phyloP scores from a whole-genome alignment of 768 basidiomycete genomes.

The Pisolithus tinctorius region DNA sequence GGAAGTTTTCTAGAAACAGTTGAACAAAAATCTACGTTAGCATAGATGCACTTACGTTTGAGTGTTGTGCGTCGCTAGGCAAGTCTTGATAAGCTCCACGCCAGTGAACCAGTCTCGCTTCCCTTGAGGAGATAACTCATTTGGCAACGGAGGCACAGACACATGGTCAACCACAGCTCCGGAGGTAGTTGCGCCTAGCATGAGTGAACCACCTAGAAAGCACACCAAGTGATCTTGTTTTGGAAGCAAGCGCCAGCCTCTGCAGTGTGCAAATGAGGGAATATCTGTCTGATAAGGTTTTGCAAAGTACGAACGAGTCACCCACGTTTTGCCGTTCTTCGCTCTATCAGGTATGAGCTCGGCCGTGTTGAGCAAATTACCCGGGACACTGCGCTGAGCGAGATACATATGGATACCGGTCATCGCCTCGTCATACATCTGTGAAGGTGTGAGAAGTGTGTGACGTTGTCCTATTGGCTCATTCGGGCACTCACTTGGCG shows the following conservation, averaged over 20 bases:
- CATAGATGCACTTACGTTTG: slow-evolving; percentile 51
- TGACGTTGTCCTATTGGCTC: not conserved
- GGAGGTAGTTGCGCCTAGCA: slow-evolving; percentile 77
- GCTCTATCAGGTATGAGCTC: slow-evolving; percentile 64
- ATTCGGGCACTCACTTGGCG: slow-evolving; percentile 46
- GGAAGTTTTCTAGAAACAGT: slow-evolving; percentile 57
- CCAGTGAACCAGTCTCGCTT: slow-evolving; percentile 80
- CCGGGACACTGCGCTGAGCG: slow-evolving; percentile 52
- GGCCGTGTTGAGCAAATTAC: slow-evolving; percentile 68
- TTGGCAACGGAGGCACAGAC: slow-evolving; percentile 60
- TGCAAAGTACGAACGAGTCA: not conserved
- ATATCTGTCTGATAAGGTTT: slow-evolving; percentile 1
- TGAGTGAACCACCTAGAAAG: slow-evolving; percentile 87
- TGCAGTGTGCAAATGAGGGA: slow-evolving; percentile 18
- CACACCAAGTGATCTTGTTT: slow-evolving; percentile 97
- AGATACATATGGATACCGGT: slow-evolving; percentile 70
- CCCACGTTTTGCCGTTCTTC: slow-evolving; percentile 29
- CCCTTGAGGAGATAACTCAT: slow-evolving; percentile 55
- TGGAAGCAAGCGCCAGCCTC: slow-evolving; percentile 67
- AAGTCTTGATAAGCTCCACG: slow-evolving; percentile 76
- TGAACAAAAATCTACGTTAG: not conserved
- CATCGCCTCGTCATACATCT: slow-evolving; percentile 93
- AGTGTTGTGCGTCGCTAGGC: slow-evolving; percentile 80
- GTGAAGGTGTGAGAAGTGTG: slow-evolving; percentile 5
- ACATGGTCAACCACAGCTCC: slow-evolving; percentile 48